phyloP scores from a whole-genome alignment of 345 rosid genomes.

The Hevea brasiliensis region DNA sequence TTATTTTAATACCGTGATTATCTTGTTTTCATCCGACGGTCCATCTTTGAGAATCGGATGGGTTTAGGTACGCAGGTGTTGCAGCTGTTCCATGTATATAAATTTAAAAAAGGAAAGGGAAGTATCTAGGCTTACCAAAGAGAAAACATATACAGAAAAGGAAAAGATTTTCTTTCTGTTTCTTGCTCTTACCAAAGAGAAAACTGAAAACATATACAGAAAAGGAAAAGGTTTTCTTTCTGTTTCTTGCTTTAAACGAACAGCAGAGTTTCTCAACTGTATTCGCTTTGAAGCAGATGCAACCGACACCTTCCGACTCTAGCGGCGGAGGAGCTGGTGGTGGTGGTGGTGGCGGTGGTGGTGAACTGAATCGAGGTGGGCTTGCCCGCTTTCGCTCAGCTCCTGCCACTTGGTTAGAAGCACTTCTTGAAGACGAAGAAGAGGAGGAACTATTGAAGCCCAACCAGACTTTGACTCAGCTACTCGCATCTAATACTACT shows the following conservation, averaged over 20 bases:
- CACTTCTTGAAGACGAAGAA: slow-evolving; percentile 61
- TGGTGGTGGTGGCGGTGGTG: slow-evolving; percentile 36
- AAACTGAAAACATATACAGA: no score
- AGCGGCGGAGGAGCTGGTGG: slow-evolving; percentile 19
- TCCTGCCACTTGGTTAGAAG: slow-evolving; percentile 72
- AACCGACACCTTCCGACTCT: slow-evolving; percentile 46
- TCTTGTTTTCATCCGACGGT: not conserved
- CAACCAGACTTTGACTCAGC: slow-evolving; percentile 63
- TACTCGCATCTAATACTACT: slow-evolving; percentile 37
- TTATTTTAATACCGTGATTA: not conserved
- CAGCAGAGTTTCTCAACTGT: not conserved
- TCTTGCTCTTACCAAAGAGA: not conserved
- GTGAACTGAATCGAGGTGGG: slow-evolving; percentile 36
- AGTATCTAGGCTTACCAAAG: no score
- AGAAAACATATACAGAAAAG: not conserved
- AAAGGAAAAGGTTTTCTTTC: not conserved
- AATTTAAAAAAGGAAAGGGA: not conserved
- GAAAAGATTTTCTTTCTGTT: not conserved
- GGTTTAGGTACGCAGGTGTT: not conserved
- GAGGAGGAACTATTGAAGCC: slow-evolving; percentile 71
- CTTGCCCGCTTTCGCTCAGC: slow-evolving; percentile 69
- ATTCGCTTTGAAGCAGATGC: slow-evolving; percentile 45
- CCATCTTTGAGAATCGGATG: not conserved
- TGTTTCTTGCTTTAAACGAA: not conserved
- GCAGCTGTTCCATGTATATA: no score